Conservation (phyloP, 2,329 filamentous ascomycete species). For the Zasmidium cellare region DNA sequence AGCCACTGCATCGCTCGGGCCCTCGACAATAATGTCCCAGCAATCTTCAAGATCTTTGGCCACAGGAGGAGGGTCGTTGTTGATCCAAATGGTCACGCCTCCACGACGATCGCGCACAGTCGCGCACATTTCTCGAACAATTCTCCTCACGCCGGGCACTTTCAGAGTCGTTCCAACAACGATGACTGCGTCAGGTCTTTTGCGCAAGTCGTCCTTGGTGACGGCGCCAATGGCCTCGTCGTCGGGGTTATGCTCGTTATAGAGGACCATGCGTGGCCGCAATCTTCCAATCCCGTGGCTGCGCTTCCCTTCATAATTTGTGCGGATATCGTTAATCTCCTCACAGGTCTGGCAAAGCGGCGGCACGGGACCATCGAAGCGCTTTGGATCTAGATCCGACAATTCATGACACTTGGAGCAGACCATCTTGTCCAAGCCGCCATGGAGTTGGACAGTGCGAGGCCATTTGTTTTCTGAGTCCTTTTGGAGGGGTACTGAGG, state of each 20-base stretch:
- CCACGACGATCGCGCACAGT: conserved; percentile 79
- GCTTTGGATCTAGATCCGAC: conserved; percentile 70
- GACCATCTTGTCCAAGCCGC: conserved; percentile 92
- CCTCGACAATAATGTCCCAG: conserved; percentile 88
- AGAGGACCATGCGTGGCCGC: conserved; percentile 89
- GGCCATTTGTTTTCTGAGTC: conserved; percentile 81
- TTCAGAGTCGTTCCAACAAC: conserved; percentile 96
- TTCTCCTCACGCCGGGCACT: conserved; percentile 84
- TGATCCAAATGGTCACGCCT: conserved; percentile 85
- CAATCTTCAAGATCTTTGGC: conserved; percentile 85
- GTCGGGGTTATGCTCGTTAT: conserved; percentile 96
- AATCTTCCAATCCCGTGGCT: conserved; percentile 91
- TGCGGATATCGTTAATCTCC: conserved; percentile 73
- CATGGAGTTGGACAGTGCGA: conserved; percentile 87
- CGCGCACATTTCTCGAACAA: conserved; percentile 87
- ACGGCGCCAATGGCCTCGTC: conserved; percentile 94
- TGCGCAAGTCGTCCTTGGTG: conserved; percentile 79
- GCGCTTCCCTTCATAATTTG: conserved; percentile 74
- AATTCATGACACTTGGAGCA: conserved; percentile 88
- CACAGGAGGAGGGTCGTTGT: conserved; percentile 79
- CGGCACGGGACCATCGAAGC: conserved; percentile 82
- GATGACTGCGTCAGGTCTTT: conserved; percentile 84
- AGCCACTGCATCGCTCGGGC: conserved; percentile 86
- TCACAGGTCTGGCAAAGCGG: conserved; percentile 77
- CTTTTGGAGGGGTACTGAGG: conserved; percentile 74